Conservation (phyloP, 2,329 filamentous ascomycete genomes). For the Cordyceps cateniannulata region DNA sequence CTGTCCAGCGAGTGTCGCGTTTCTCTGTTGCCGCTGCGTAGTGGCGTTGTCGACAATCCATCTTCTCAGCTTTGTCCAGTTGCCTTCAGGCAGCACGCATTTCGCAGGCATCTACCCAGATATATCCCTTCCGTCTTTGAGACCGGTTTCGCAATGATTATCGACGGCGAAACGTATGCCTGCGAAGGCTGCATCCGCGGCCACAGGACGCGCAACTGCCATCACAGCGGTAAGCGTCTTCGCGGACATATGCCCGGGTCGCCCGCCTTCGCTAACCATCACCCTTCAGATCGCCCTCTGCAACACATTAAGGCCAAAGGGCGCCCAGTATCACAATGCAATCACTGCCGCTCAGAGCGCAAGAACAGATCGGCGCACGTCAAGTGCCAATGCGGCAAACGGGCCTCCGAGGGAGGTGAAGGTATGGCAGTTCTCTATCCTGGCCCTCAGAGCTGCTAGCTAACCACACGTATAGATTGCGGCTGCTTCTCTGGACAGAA, state of each 20-base stretch:
- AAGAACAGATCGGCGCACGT: conserved; percentile 10
- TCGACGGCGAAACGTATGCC: conserved; percentile 10
- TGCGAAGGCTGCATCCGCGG: conserved; percentile 12
- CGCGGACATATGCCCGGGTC: not conserved
- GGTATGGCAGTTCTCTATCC: not conserved
- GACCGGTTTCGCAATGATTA: not conserved
- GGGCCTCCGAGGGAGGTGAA: not conserved
- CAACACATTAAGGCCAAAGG: conserved; percentile 10
- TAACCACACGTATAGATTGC: not conserved
- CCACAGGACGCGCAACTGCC: conserved; percentile 11
- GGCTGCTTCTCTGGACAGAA: conserved; percentile 1
- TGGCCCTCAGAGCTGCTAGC: not conserved
- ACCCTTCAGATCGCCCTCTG: conserved; percentile 1
- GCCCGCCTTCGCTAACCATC: not conserved
- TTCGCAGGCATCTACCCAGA: not conserved
- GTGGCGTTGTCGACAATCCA: not conserved
- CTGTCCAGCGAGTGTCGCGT: not conserved
- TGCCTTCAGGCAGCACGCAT: not conserved
- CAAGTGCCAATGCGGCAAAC: conserved; percentile 58
- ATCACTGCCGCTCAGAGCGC: conserved; percentile 11
- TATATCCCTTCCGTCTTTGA: not conserved
- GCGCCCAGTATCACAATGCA: conserved; percentile 10
- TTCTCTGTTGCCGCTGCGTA: not conserved
- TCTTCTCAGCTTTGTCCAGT: no score
- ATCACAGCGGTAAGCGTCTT: conserved; percentile 19